phyloP scores from a whole-genome alignment of 139 green algal genomes.

The Chlorella sp. region DNA sequence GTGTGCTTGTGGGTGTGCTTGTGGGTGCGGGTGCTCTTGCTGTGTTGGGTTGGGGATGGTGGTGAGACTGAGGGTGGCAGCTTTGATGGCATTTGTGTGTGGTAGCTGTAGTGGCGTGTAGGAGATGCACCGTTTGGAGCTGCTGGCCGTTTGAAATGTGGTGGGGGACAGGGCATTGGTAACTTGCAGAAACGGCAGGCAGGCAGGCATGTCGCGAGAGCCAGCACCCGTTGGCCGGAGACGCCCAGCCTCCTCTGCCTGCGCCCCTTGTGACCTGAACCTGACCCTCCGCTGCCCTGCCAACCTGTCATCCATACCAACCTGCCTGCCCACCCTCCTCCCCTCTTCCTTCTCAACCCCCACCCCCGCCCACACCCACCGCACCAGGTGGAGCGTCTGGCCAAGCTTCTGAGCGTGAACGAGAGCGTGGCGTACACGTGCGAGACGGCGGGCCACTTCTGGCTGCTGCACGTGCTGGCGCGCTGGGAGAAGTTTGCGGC shows the following conservation, averaged over 20 bases:
- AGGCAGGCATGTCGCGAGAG: too few species aligned
- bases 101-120: too few species aligned
- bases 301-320: too few species aligned
- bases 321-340: not conserved
- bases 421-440: slow-evolving; percentile 91
- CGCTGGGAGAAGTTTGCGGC: slow-evolving; percentile 83
- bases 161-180: too few species aligned
- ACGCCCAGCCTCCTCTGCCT: too few species aligned
- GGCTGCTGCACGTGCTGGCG: slow-evolving; percentile 94
- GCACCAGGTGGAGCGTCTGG: slow-evolving; percentile 78
- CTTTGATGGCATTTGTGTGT: too few species aligned
- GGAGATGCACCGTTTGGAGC: too few species aligned
- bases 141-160: too few species aligned
- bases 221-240: too few species aligned
- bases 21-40: not conserved
- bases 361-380: not conserved
- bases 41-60: not conserved
- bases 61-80: too few species aligned
- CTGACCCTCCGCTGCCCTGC: not conserved
- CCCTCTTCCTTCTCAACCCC: not conserved
- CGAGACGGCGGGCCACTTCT: slow-evolving; percentile 97
- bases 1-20: not conserved
- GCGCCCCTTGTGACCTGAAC: too few species aligned
- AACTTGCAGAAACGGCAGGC: too few species aligned
- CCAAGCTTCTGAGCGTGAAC: slow-evolving; percentile 69